These are phyloP conservation scores for Clavariopsis aquatica DNA, from an alignment of 495 filamentous ascomycete genomes.

Conservation along the genomic window DNA sequence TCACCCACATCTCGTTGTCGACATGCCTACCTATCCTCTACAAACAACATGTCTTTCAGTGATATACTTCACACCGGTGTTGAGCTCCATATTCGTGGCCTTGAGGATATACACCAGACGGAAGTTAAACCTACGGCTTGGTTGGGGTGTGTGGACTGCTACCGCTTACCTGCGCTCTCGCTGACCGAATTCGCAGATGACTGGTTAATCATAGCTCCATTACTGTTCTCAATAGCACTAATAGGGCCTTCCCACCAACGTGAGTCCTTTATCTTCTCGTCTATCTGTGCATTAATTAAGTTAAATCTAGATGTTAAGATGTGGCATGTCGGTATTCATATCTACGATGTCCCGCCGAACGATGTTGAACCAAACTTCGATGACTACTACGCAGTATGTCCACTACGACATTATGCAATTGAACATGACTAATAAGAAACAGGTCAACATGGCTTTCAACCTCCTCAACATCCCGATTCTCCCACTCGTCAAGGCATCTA, in stretches of 20 bases:
- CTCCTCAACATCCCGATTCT: conserved; percentile 35
- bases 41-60: conserved; percentile 35
- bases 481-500: conserved; percentile 33
- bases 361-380: conserved; percentile 35
- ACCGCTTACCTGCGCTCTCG: not conserved
- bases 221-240: conserved; percentile 32
- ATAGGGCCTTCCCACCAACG: conserved; percentile 36
- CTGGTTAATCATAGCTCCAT: conserved; percentile 31
- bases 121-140: conserved; percentile 34
- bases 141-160: conserved; percentile 29
- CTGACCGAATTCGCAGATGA: conserved; percentile 29
- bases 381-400: conserved; percentile 31
- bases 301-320: conserved; percentile 28
- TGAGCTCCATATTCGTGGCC: conserved; percentile 30
- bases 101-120: conserved; percentile 37
- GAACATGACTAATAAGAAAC: not conserved
- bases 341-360: conserved; percentile 26
- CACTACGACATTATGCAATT: not conserved
- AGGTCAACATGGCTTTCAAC: conserved; percentile 35
- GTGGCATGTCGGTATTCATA: conserved; percentile 37
- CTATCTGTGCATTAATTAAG: not conserved
- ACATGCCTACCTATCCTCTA: conserved; percentile 32
- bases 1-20: conserved; percentile 17
- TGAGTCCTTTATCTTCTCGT: not conserved
- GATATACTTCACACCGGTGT: conserved; percentile 31